Evolutionary conservation across 257 asterid species (phyloP).

Genomic region (Solanum verrucosum): DNA sequence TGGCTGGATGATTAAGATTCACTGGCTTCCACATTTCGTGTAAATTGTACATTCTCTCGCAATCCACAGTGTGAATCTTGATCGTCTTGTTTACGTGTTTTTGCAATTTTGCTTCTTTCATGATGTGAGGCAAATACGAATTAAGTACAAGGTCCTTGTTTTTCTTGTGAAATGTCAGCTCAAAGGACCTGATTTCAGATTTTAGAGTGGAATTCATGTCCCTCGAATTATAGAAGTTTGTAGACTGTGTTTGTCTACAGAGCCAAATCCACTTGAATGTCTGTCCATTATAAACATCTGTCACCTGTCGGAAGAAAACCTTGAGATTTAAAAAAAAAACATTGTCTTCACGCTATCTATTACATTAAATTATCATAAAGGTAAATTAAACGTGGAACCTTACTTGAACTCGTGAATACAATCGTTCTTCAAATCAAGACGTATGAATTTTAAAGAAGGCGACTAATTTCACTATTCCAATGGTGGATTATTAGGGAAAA

Average conservation of each 20-base stretch:
- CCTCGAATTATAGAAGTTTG: background rate
- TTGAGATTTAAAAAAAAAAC: background rate
- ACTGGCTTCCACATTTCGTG: background rate
- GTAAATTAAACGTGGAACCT: no score
- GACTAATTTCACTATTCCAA: no score
- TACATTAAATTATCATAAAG: fast-evolving
- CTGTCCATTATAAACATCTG: background rate
- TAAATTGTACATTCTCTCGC: background rate
- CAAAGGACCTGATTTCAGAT: conserved; percentile 10
- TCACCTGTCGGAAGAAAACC: background rate
- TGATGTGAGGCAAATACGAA: conserved; percentile 6
- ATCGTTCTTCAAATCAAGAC: no score
- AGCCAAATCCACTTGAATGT: background rate
- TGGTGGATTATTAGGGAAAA: no score
- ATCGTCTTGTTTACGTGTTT: conserved; percentile 5
- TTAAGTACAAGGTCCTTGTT: background rate
- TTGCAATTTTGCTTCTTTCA: conserved; percentile 9
- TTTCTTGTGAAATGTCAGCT: conserved; percentile 4
- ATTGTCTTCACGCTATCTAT: no score
- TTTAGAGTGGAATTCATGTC: background rate
- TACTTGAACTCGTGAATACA: no score
- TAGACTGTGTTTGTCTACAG: background rate
- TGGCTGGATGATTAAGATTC: conserved; percentile 24
- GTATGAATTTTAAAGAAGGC: no score
- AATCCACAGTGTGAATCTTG: conserved; percentile 5